Evolutionary conservation across 305 asterid genomes (phyloP).

Genomic region (Fraxinus ornus): DNA sequence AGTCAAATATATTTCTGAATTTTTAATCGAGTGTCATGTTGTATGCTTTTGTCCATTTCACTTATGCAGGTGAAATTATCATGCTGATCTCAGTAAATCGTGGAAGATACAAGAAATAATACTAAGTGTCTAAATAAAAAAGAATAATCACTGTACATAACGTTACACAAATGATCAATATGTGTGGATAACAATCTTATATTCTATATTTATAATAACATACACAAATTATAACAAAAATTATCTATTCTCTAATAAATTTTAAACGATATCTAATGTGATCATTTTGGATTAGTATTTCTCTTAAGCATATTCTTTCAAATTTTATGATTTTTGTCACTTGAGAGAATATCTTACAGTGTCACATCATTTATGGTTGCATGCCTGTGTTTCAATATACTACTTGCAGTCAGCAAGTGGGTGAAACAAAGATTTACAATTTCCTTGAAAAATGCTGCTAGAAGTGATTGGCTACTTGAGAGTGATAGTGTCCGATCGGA

Average conservation of each 20-base stretch:
- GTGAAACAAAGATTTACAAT: background rate
- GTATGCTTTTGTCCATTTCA: background rate
- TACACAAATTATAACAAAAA: background rate
- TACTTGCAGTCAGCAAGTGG: conserved; percentile 4
- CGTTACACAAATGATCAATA: background rate
- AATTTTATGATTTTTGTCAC: background rate
- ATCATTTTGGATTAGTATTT: background rate
- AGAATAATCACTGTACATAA: background rate
- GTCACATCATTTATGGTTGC: background rate
- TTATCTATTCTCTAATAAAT: background rate
- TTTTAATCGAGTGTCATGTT: background rate
- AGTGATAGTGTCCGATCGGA: background rate
- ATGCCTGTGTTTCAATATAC: background rate
- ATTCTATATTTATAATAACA: background rate
- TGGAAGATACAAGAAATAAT: background rate
- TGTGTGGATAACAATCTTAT: background rate
- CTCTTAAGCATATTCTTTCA: background rate
- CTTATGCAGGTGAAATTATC: background rate
- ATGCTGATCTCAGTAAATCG: background rate
- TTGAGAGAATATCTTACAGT: background rate
- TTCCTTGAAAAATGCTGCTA: background rate
- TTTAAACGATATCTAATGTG: background rate
- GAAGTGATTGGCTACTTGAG: background rate
- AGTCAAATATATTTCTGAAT: background rate
- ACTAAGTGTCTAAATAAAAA: background rate